These are phyloP conservation scores for Acanthochlamys bracteata DNA, from an alignment of 106 monocot genomes.

Conservation along the genomic window DNA sequence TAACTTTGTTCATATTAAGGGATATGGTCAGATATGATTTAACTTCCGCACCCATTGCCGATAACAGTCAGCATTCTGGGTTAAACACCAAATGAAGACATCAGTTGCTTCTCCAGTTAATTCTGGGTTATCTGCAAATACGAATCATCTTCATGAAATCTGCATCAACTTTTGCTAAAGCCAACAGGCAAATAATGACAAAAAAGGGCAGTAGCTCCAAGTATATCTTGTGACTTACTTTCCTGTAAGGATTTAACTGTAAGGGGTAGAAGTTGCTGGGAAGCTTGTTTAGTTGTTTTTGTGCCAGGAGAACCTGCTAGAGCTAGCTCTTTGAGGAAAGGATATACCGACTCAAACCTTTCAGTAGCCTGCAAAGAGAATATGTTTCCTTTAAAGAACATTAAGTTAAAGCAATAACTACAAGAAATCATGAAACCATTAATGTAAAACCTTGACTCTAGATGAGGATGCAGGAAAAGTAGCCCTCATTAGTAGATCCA, in stretches of 20 bases:
- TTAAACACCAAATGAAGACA: conserved; percentile 93
- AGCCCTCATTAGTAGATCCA: conserved; percentile 71
- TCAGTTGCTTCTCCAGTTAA: conserved; percentile 63
- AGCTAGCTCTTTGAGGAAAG: conserved; percentile 77
- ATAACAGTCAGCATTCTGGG: conserved; percentile 76
- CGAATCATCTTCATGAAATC: neutral
- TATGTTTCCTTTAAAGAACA: neutral
- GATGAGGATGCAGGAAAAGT: conserved; percentile 60
- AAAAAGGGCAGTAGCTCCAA: neutral
- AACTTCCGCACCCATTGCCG: conserved; percentile 71
- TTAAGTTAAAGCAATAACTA: neutral
- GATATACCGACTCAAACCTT: conserved; percentile 87
- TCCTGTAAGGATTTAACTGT: conserved; percentile 55
- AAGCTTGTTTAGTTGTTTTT: conserved; percentile 86
- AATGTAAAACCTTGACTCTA: conserved; percentile 60
- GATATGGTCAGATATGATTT: too few relatives aligned
- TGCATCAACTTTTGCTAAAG: neutral
- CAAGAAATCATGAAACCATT: neutral
- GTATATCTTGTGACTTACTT: conserved; percentile 35
- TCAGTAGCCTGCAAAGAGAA: conserved; percentile 72
- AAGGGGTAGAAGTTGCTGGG: conserved; percentile 62
- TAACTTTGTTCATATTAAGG: too few relatives aligned
- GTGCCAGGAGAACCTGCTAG: conserved; percentile 69
- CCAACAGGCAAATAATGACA: neutral
- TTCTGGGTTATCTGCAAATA: conserved; percentile 46